Conservation (phyloP, 2,329 filamentous ascomycete genomes). For the Talaromyces marneffei region DNA sequence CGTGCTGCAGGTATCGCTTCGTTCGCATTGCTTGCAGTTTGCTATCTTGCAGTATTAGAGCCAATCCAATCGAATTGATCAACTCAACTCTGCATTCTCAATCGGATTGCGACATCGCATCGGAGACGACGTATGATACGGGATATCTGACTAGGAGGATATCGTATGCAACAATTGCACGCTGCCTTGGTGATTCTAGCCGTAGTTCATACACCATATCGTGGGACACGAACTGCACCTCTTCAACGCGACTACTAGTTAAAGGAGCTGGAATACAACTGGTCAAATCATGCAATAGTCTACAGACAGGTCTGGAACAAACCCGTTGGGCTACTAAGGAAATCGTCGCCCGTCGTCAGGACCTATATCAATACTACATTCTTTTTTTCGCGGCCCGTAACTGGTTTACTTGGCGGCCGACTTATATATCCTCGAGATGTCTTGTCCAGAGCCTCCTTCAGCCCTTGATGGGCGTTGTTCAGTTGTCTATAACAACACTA, state of each 20-base stretch:
- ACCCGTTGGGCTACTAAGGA: not conserved
- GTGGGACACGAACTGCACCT: too few species aligned
- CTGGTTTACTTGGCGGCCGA: conserved; percentile 25
- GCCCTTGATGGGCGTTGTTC: conserved; percentile 74
- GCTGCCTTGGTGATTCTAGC: not conserved
- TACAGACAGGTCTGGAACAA: not conserved
- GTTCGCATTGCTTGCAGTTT: not conserved
- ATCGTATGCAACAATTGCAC: not conserved
- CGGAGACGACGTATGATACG: not conserved
- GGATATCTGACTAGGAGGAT: not conserved
- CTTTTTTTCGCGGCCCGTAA: conserved; percentile 19
- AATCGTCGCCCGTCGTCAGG: conserved; percentile 14
- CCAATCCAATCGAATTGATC: conserved; percentile 4
- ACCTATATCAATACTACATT: conserved; percentile 13
- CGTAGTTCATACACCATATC: not conserved
- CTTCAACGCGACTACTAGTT: not conserved
- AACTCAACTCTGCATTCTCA: not conserved
- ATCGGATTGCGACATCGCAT: not conserved
- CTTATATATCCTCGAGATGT: conserved; percentile 48
- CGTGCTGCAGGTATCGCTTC: not conserved
- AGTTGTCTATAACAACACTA: conserved; percentile 69
- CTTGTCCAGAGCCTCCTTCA: conserved; percentile 63
- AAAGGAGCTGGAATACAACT: not conserved
- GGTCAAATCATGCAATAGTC: conserved; percentile 11
- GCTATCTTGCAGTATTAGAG: not conserved